Conservation (phyloP, 164 flowering plant species). For the Piper longum region DNA sequence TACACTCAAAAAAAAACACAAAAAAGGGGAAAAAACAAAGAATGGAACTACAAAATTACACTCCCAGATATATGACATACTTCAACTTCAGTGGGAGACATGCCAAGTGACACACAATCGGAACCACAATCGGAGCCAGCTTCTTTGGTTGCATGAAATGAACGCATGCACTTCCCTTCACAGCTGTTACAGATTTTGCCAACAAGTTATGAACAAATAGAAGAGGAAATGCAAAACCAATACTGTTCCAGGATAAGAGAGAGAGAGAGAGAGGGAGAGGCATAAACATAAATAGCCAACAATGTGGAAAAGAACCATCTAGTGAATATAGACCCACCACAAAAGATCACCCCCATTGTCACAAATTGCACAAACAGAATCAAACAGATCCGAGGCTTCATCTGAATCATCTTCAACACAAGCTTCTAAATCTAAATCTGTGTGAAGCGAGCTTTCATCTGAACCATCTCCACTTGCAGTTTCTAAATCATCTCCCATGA, state of each 20-base stretch:
- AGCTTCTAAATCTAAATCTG: background rate
- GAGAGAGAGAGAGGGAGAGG: background rate
- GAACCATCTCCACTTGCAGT: too few species aligned
- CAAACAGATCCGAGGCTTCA: constrained; percentile 33
- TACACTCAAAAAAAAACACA: background rate
- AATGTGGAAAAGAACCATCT: background rate
- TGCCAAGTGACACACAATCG: constrained; percentile 46
- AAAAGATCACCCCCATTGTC: constrained; percentile 77
- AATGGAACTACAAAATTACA: background rate
- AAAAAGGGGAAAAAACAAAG: background rate
- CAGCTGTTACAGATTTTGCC: constrained; percentile 31
- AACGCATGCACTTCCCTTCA: constrained; percentile 77
- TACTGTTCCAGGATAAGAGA: background rate
- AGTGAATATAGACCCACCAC: constrained; percentile 28
- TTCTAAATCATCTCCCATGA: constrained; percentile 8
- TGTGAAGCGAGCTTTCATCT: too few species aligned
- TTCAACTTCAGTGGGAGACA: constrained; percentile 29
- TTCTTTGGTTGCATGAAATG: constrained; percentile 60
- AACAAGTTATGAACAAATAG: background rate
- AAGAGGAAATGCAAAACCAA: background rate
- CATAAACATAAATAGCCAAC: background rate
- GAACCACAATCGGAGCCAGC: constrained; percentile 31
- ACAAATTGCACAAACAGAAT: constrained; percentile 68
- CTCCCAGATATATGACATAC: constrained; percentile 19
- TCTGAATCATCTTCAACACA: constrained; percentile 22